Conservation (phyloP, 768 basidiomycete species). For the Agaricus blazei region DNA sequence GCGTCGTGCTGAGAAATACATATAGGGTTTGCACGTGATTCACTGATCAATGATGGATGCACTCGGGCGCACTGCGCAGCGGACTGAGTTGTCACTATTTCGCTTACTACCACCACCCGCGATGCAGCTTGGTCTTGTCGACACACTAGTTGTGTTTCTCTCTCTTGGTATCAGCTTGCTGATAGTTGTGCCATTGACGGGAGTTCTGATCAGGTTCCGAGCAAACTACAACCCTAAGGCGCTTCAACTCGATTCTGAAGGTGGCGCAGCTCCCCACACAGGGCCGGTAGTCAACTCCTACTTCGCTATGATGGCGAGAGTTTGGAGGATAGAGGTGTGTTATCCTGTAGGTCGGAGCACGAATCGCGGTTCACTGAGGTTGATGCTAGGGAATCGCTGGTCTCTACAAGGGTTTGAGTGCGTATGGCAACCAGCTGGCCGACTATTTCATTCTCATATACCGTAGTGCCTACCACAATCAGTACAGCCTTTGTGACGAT, state of each 20-base stretch:
- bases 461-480: slow-evolving; percentile 36
- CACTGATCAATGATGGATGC: not conserved
- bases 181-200: slow-evolving; percentile 57
- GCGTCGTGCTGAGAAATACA: too few species aligned
- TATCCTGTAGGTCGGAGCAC: not conserved
- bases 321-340: slow-evolving; percentile 67
- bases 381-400: slow-evolving; percentile 55
- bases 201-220: slow-evolving; percentile 69
- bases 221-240: slow-evolving; percentile 86
- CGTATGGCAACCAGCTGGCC: slow-evolving; percentile 13
- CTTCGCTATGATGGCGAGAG: slow-evolving; percentile 68
- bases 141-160: slow-evolving; percentile 34
- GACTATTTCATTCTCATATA: not conserved
- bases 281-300: slow-evolving; percentile 75
- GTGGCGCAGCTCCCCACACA: slow-evolving; percentile 68
- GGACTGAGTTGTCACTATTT: too few species aligned
- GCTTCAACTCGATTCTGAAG: slow-evolving; percentile 74
- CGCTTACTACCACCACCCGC: slow-evolving; percentile 13
- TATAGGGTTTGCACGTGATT: too few species aligned
- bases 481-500: slow-evolving; percentile 53
- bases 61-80: too few species aligned
- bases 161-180: slow-evolving; percentile 50
- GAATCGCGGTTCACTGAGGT: not conserved
- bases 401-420: slow-evolving; percentile 75
- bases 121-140: slow-evolving; percentile 27